A percentile compares a stretch with the other conserved stretches of the same genome.
Evolutionary conservation across 352 stramenopile genomes (phyloP).

Genomic region (Aphanomyces stellatus): DNA sequence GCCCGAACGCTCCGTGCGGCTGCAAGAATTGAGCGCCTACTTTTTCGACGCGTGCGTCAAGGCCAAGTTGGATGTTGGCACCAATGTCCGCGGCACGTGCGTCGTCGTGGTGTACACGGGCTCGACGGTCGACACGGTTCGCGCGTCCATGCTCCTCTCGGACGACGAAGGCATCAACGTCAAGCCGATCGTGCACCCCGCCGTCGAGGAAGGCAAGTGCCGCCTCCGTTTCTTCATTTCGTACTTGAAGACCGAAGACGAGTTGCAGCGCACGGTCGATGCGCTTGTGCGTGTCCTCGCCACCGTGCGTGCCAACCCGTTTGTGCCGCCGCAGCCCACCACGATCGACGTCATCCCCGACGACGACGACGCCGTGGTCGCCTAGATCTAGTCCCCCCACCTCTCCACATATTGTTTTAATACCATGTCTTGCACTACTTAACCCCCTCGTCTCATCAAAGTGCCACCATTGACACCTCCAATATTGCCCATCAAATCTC

Average conservation of each 20-base stretch:
- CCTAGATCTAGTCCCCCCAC: background rate
- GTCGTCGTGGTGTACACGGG: slow-evolving; percentile 76
- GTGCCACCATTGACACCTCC: too few relatives aligned
- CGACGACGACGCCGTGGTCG: background rate
- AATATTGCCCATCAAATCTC: too few relatives aligned
- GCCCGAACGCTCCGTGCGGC: slow-evolving; percentile 39
- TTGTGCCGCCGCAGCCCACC: background rate
- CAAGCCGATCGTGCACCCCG: slow-evolving; percentile 80
- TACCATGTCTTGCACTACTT: too few relatives aligned
- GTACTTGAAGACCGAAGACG: slow-evolving; percentile 52
- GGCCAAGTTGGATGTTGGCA: slow-evolving; percentile 48
- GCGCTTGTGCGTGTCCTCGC: slow-evolving; percentile 21
- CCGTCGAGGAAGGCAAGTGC: slow-evolving; percentile 76
- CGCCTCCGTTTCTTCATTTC: slow-evolving; percentile 83
- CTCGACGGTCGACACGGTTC: slow-evolving; percentile 65
- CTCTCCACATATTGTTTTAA: too few relatives aligned
- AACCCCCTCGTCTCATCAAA: too few relatives aligned
- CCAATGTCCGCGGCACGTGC: slow-evolving; percentile 56
- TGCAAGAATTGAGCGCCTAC: slow-evolving; percentile 58
- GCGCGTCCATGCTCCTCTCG: slow-evolving; percentile 54
- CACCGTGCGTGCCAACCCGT: background rate
- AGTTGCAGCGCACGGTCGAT: slow-evolving; percentile 51
- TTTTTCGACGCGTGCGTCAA: slow-evolving; percentile 74
- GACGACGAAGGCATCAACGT: slow-evolving; percentile 54
- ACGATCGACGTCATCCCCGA: background rate